A percentile compares a stretch with the other conserved stretches of the same genome.
These are phyloP conservation scores for Tylopilus sp. DNA, from an alignment of 768 basidiomycete species.

Conservation along the genomic window DNA sequence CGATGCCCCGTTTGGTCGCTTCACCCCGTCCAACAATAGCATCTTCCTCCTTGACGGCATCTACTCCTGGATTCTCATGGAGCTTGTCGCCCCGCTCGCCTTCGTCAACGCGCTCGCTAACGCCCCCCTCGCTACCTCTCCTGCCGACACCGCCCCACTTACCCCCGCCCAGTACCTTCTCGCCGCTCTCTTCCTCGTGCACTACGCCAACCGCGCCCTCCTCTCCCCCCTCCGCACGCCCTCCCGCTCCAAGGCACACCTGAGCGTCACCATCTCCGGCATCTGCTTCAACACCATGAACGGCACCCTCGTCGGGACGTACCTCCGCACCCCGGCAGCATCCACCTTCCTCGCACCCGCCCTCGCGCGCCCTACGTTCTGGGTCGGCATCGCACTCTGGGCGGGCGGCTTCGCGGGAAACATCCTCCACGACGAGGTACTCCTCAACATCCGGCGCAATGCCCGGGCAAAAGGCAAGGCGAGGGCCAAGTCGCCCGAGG, in stretches of 20 bases:
- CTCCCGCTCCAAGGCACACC: slow-evolving; percentile 70
- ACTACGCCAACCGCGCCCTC: slow-evolving; percentile 83
- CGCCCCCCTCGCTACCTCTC: slow-evolving; percentile 44
- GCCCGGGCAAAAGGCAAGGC: slow-evolving; percentile 39
- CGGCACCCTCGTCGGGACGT: slow-evolving; percentile 66
- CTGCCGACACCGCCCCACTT: slow-evolving; percentile 27
- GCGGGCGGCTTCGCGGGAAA: slow-evolving; percentile 72
- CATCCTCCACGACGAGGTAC: slow-evolving; percentile 85
- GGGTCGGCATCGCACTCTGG: slow-evolving; percentile 66
- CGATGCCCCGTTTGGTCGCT: slow-evolving; percentile 81
- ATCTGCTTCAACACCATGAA: slow-evolving; percentile 70
- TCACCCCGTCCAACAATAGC: slow-evolving; percentile 46
- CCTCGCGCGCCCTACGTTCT: slow-evolving; percentile 46
- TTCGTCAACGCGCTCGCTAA: slow-evolving; percentile 51
- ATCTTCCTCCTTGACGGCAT: slow-evolving; percentile 57
- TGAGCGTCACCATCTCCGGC: slow-evolving; percentile 55
- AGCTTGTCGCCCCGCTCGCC: slow-evolving; percentile 55
- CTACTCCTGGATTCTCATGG: slow-evolving; percentile 76
- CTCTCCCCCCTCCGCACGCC: slow-evolving; percentile 80
- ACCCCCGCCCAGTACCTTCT: slow-evolving; percentile 48
- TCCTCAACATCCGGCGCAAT: slow-evolving; percentile 75
- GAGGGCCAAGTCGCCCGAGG: slow-evolving; percentile 25
- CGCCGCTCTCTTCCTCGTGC: slow-evolving; percentile 56
- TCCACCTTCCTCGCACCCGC: slow-evolving; percentile 39
- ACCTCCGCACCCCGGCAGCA: slow-evolving; percentile 58